Conservation (phyloP, 2,329 filamentous ascomycete species). For the Verticillium alfalfae region DNA sequence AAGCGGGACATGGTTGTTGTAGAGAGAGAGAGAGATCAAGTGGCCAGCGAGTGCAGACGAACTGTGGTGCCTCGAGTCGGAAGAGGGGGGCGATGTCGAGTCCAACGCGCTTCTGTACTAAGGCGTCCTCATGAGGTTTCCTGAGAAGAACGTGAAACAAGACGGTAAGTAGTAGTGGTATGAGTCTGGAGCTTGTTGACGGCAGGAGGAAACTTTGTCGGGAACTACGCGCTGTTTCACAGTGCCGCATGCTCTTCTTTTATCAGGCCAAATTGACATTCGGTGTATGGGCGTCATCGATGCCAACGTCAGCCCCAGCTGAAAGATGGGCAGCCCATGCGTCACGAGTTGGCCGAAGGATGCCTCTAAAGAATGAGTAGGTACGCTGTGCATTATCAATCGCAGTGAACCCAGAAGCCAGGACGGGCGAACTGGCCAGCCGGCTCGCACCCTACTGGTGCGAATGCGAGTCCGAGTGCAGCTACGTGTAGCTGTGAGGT, state of each 20-base stretch:
- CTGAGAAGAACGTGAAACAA: no score
- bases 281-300: neutral
- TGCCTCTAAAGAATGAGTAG: neutral
- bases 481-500: no score
- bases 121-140: no score
- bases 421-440: no score
- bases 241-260: neutral
- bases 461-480: neutral
- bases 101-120: no score
- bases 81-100: no score
- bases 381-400: neutral
- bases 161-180: no score
- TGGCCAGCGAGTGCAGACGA: neutral
- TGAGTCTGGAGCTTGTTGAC: neutral
- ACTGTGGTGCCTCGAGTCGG: no score
- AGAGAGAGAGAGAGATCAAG: neutral
- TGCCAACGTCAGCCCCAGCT: neutral
- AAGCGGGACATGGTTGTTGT: conserved; percentile 39
- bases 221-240: neutral
- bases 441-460: neutral
- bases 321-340: neutral
- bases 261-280: neutral
- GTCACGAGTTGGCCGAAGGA: neutral
- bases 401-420: neutral
- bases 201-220: neutral